Base-by-base conservation (phyloP, 1,284 basidiomycete species). In the Abortiporus biennis region DNA sequence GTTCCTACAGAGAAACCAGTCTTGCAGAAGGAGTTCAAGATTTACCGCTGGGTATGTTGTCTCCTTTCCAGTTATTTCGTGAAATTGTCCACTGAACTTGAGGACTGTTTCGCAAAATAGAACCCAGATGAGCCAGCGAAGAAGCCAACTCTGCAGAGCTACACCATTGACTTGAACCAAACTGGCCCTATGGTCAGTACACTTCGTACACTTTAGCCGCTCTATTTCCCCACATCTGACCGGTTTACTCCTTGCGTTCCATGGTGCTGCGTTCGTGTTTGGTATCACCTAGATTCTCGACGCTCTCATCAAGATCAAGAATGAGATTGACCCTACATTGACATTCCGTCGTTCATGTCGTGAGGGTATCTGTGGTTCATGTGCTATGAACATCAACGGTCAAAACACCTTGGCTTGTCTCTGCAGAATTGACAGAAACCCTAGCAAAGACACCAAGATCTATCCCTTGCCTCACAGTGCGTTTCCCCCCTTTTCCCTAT, bases 351-450 rank as follows among this genome's bases (percentile, higher is more conserved):
- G 94, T 44, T 96, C 92, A 23, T 99, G 95, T 76, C 74, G 95
- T 53, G 95, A 98, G 72, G 95, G 95, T 48, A 99, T 98, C 57
- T 98, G 96, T 59, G 96, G 95, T 35, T 94, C 90, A 13, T 99
- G 95, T 63, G 94, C 95, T 47, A 97, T 99, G 95, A 98, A 98
- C 76, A 92, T 98, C 61, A 86, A 98, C 65, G 95, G 95, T 48
- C 82, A 91, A 66, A 98, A 98, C 76, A 99, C 95, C 2, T 83
- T 99, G 45, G 95, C 95, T 17, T 99, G 96, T 68, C 75, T 99
- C 40, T 98, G 94, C 74, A 78, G 94, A 45, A 98, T 98, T 57
- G 89, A 95, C 66, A 76, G 92, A 56, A 76, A 80, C 52, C 55
- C 71, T 34, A 59, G 56, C 47, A 87, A 86, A 65, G 80, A 90